phyloP scores from a whole-genome alignment of 257 asterid species.

The Paraleonurus japonicus region DNA sequence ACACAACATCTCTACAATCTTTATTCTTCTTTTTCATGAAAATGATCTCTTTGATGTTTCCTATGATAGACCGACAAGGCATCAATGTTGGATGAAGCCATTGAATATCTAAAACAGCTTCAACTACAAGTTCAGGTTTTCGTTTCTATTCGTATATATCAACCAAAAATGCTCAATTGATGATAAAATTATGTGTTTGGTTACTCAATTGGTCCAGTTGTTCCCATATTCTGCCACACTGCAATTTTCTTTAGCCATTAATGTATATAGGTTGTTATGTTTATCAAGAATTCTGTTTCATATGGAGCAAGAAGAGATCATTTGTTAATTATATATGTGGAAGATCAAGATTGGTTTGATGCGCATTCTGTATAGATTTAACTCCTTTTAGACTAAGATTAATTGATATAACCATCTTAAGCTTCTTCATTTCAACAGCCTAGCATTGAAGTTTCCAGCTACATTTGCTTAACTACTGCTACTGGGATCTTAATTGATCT shows the following conservation, averaged over 20 bases:
- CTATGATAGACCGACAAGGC: constrained; percentile 86
- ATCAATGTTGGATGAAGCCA: constrained; percentile 97
- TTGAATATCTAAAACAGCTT: constrained; percentile 94
- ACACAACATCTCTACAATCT: not conserved
- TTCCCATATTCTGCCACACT: too few species aligned
- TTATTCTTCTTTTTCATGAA: constrained; percentile 3
- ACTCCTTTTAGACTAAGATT: not conserved
- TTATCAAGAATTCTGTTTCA: constrained; percentile 1
- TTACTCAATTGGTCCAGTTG: not conserved
- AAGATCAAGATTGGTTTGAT: not conserved
- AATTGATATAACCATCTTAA: not conserved
- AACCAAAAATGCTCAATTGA: not conserved
- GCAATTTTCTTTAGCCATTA: too few species aligned
- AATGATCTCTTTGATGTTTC: constrained; percentile 23
- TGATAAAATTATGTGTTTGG: not conserved
- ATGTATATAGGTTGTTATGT: not conserved
- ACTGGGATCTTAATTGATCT: too few species aligned
- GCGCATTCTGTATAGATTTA: not conserved
- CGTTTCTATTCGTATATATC: constrained; percentile 25
- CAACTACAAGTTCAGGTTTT: constrained; percentile 96
- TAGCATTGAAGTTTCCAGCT: too few species aligned
- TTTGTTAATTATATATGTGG: not conserved
- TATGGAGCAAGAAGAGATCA: too few species aligned
- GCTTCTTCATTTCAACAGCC: not conserved
- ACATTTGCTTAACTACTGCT: too few species aligned